phyloP scores from a whole-genome alignment of 1,139 yeast species.

The Debaryomycetaceae sp. region DNA sequence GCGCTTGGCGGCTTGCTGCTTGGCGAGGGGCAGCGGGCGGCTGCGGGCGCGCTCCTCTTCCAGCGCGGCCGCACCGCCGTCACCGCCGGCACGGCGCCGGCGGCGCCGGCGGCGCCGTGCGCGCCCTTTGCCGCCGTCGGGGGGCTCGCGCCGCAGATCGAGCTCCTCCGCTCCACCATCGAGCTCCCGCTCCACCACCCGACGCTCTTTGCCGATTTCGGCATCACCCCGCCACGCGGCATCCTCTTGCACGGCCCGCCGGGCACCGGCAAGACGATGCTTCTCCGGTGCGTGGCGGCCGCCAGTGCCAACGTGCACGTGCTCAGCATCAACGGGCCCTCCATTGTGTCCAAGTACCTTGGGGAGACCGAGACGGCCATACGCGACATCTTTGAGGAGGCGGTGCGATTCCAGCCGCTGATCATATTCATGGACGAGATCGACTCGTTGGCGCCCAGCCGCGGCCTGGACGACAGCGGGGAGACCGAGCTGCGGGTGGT shows the following conservation, averaged over 20 bases:
- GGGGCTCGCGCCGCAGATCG: constrained; percentile 67
- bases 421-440: constrained; percentile 88
- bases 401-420: constrained; percentile 78
- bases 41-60: constrained; percentile 24
- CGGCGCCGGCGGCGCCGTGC: constrained; percentile 29
- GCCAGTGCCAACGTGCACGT: constrained; percentile 71
- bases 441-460: constrained; percentile 82
- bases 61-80: constrained; percentile 31
- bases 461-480: constrained; percentile 80
- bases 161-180: constrained; percentile 58
- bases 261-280: constrained; percentile 95
- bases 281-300: constrained; percentile 74
- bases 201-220: constrained; percentile 71
- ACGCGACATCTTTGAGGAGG: constrained; percentile 80
- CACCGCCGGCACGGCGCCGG: constrained; percentile 14
- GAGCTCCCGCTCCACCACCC: constrained; percentile 82
- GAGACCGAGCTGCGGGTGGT: constrained; percentile 88
- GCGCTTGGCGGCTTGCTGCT: constrained; percentile 12
- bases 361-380: constrained; percentile 91
- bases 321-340: constrained; percentile 82
- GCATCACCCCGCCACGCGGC: constrained; percentile 90
- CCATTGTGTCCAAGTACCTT: constrained; percentile 83
- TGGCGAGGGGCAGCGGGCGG: constrained; percentile 8
- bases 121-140: constrained; percentile 64
- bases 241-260: constrained; percentile 91